phyloP scores from a whole-genome alignment of 176 grass and related monocot genomes.

The Phoenix dactylifera region DNA sequence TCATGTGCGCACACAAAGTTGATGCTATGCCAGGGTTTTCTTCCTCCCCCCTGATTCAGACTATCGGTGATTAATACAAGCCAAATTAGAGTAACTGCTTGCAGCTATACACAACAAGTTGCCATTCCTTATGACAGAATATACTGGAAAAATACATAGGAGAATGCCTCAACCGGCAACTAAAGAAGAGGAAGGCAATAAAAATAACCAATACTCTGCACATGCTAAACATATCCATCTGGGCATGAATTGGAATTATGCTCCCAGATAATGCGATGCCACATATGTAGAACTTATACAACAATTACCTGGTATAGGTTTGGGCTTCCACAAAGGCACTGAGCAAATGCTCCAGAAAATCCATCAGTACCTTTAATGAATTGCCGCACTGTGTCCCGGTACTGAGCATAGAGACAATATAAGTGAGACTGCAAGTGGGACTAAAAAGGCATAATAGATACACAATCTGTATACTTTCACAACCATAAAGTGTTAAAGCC shows the following conservation, averaged over 20 bases:
- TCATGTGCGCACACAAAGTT: constrained; percentile 98
- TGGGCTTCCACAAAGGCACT: constrained; percentile 93
- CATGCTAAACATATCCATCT: too few relatives aligned
- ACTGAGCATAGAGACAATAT: constrained; percentile 38
- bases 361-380: constrained; percentile 98
- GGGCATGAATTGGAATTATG: too few relatives aligned
- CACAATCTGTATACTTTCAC: background rate
- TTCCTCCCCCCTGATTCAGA: constrained; percentile 60
- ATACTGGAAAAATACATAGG: too few relatives aligned
- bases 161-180: too few relatives aligned
- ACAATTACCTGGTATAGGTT: constrained; percentile 75
- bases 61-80: background rate
- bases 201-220: too few relatives aligned
- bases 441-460: background rate
- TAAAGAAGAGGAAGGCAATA: too few relatives aligned
- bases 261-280: too few relatives aligned
- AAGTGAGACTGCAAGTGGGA: background rate
- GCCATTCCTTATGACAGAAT: too few relatives aligned
- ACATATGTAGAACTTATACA: background rate
- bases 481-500: too few relatives aligned
- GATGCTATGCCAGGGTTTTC: constrained; percentile 92
- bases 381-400: constrained; percentile 81
- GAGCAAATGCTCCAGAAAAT: constrained; percentile 86
- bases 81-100: background rate
- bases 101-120: background rate